A percentile compares a stretch with the other conserved stretches of the same genome.
phyloP scores from a whole-genome alignment of 2,329 filamentous ascomycete genomes.

The Pyricularia grisea region DNA sequence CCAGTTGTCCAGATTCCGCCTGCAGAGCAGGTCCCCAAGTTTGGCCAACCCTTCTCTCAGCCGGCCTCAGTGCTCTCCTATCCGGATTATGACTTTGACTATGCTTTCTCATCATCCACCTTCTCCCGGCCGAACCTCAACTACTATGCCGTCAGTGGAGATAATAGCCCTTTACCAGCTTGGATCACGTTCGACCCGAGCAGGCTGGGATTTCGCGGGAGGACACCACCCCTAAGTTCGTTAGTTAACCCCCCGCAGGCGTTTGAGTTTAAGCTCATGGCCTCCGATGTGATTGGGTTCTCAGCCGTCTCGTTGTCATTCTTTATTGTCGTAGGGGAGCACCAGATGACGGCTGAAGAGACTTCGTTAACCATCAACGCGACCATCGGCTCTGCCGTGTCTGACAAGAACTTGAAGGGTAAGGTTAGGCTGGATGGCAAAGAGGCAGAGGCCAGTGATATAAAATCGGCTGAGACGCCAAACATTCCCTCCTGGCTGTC shows the following conservation, averaged over 20 bases:
- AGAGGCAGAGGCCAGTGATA: slow-evolving; percentile 33
- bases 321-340: slow-evolving; percentile 60
- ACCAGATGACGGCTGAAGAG: slow-evolving; percentile 57
- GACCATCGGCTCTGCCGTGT: slow-evolving; percentile 39
- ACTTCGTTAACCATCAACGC: slow-evolving; percentile 48
- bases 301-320: slow-evolving; percentile 57
- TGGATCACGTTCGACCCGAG: slow-evolving; percentile 69
- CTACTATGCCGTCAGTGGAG: slow-evolving; percentile 68
- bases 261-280: slow-evolving; percentile 64
- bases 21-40: slow-evolving; percentile 43
- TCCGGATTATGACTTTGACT: slow-evolving; percentile 42
- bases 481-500: slow-evolving; percentile 59
- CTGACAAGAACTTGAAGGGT: slow-evolving; percentile 39
- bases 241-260: slow-evolving; percentile 59
- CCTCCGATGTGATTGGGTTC: slow-evolving; percentile 73
- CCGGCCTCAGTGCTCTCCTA: slow-evolving; percentile 49
- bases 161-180: slow-evolving; percentile 75
- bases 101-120: slow-evolving; percentile 45
- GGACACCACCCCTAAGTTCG: slow-evolving; percentile 54
- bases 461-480: slow-evolving; percentile 39
- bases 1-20: slow-evolving; percentile 49
- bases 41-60: slow-evolving; percentile 46
- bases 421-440: slow-evolving; percentile 50
- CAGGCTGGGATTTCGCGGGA: slow-evolving; percentile 60
- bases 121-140: slow-evolving; percentile 53